Percentiles rank a stretch among this genome's conserved stretches.
Conservation (phyloP, 2,329 filamentous ascomycete species). For the Aspergillus felis region DNA sequence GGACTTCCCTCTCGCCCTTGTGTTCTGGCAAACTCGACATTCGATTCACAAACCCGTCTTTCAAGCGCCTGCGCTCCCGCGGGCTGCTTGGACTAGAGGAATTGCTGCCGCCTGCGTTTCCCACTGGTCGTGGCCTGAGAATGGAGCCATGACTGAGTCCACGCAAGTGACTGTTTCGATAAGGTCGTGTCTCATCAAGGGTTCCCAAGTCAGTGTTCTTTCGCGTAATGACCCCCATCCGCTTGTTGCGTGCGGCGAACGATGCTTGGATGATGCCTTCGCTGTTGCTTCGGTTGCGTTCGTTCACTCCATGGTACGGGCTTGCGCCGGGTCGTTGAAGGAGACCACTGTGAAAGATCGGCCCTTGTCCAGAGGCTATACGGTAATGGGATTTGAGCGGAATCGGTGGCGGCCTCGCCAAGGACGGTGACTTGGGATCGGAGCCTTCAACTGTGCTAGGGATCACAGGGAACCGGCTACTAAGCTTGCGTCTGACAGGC, state of each 20-base stretch:
- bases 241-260: conserved; percentile 48
- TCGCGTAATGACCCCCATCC: conserved; percentile 58
- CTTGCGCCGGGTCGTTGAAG: conserved; percentile 69
- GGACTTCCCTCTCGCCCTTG: conserved; percentile 45
- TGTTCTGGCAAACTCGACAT: conserved; percentile 57
- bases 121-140: conserved; percentile 36
- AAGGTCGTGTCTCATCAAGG: conserved; percentile 49
- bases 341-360: conserved; percentile 37
- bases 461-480: conserved; percentile 57
- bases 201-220: conserved; percentile 54
- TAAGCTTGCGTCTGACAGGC: conserved; percentile 54
- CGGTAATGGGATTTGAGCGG: conserved; percentile 78
- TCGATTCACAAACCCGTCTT: conserved; percentile 46
- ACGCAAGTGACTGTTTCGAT: conserved; percentile 53
- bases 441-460: conserved; percentile 54
- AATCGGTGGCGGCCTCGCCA: conserved; percentile 68
- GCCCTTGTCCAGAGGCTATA: conserved; percentile 42
- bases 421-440: conserved; percentile 66
- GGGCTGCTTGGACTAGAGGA: conserved; percentile 45
- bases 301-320: conserved; percentile 63
- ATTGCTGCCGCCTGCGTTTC: conserved; percentile 32
- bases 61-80: conserved; percentile 37
- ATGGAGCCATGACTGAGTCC: conserved; percentile 57
- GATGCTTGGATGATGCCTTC: conserved; percentile 54
- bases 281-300: conserved; percentile 58